A percentile compares a stretch with the other conserved stretches of the same genome.
Evolutionary conservation across 805 yeast species (phyloP).

Genomic region (Suhomyces sp.): DNA sequence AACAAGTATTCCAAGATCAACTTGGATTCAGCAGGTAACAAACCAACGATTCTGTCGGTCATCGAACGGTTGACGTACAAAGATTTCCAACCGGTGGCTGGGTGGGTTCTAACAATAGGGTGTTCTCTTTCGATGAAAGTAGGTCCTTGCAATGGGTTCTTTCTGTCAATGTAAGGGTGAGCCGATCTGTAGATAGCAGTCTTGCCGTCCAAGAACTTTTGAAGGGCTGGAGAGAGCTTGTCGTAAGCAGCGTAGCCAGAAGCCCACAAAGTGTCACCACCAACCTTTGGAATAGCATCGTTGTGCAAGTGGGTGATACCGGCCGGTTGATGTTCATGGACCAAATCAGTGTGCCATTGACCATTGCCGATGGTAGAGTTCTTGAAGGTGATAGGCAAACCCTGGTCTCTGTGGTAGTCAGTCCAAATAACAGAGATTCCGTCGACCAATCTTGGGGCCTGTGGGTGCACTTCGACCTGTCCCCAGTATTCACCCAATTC

Average conservation of each 20-base stretch:
- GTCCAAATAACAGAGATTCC: conserved; percentile 34
- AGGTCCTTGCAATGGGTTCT: conserved; percentile 31
- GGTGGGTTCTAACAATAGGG: conserved; percentile 31
- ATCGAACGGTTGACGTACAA: conserved; percentile 28
- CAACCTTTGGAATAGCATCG: conserved; percentile 37
- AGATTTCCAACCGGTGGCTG: conserved; percentile 33
- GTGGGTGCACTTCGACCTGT: conserved; percentile 25
- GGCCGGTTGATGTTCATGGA: conserved; percentile 35
- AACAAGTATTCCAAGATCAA: conserved; percentile 13
- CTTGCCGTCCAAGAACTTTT: conserved; percentile 51
- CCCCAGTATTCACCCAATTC: conserved; percentile 31
- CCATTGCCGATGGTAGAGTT: conserved; percentile 23
- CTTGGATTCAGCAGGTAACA: conserved; percentile 24
- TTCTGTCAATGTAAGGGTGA: conserved; percentile 36
- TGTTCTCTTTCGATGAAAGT: conserved; percentile 27
- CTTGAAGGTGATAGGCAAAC: conserved; percentile 28
- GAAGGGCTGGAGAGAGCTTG: conserved; percentile 50
- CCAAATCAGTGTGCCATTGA: conserved; percentile 37
- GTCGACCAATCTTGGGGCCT: conserved; percentile 14
- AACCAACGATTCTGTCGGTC: conserved; percentile 30
- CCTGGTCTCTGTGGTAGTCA: conserved; percentile 25
- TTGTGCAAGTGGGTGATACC: conserved; percentile 38
- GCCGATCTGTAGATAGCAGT: conserved; percentile 43
- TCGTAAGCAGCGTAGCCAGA: conserved; percentile 60
- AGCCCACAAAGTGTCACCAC: conserved; percentile 58